Evolutionary conservation across 768 basidiomycete genomes (phyloP), one percentile per base, ranked within the genome.

Genomic region (Psilocybe tampanensis): DNA sequence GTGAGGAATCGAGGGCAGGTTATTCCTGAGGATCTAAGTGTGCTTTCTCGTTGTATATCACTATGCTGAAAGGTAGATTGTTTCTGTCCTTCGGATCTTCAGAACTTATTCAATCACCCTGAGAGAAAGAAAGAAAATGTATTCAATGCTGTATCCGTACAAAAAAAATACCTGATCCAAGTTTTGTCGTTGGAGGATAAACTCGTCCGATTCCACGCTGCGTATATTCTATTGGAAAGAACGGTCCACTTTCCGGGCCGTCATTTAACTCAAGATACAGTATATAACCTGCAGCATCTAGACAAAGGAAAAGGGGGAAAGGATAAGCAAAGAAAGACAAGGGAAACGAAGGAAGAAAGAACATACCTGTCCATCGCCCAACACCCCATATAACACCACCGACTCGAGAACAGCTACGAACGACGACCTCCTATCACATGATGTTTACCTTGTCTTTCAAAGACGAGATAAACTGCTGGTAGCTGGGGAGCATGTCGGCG

Each of bases 401-500:
- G 43, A 44, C 11, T 12, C 8, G 22, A 44, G 22, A 44, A n/a
- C n/a, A n/a, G n/a, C n/a, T n/a, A n/a, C n/a, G 43, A 44, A 44
- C 18, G 43, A 44, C 43, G 22, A 44, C 7, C n/a, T n/a, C n/a
- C n/a, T n/a, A 44, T 65, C 54, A 71, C 59, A 67, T 65, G 42
- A 59, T 63, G 70, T 73, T 66, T 62, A 89, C 90, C 86, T 93
- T 97, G 69, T 96, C 94, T 77, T 94, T 95, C 64, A 98, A 72
- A 59, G 90, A 86, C 29, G 83, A 85, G 64, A 97, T 84, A 74
- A 93, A 98, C 71, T 98, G 96, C 66, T 94, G 90, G 74, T 98
- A 99, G 70, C 95, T 97, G 47, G 95, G 95, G 68, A 94, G 78
- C 58, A 92, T 87, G 71, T 99, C 97, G 65, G 93, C 88, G 55